Percentiles rank a stretch among this genome's conserved stretches.
Conservation (phyloP, 768 basidiomycete genomes). For the Cystobasidium onofrii region DNA sequence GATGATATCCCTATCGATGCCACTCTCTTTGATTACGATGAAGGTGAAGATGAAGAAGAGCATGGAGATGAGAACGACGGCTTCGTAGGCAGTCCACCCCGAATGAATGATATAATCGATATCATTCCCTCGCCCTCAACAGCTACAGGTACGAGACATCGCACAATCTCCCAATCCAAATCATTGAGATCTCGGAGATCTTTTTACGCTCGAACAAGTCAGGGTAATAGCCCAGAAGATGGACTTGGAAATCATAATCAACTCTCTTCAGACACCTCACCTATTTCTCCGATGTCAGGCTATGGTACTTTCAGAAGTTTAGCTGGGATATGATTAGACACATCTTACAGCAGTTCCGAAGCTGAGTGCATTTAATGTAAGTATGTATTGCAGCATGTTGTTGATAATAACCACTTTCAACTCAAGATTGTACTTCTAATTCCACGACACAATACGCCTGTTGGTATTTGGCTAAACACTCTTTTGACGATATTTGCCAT, state of each 20-base stretch:
- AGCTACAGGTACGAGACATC: neutral
- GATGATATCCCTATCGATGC: conserved; percentile 24
- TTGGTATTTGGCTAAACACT: neutral
- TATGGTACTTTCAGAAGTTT: conserved; percentile 28
- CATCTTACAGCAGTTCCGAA: too few species aligned
- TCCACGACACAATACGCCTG: neutral
- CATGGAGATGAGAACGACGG: neutral
- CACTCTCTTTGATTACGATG: neutral
- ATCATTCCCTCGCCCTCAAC: conserved; percentile 28
- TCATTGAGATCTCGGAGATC: conserved; percentile 20
- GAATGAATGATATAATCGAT: conserved; percentile 16
- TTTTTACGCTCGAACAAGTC: neutral
- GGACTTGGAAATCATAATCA: conserved; percentile 1
- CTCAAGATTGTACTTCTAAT: neutral
- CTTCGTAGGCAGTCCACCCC: neutral
- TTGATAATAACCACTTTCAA: neutral
- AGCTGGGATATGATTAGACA: conserved; percentile 20
- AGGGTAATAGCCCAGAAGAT: conserved; percentile 14
- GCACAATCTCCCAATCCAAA: conserved; percentile 25
- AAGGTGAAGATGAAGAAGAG: neutral
- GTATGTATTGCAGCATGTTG: too few species aligned
- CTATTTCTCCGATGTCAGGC: conserved; percentile 1
- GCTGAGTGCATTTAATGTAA: too few species aligned
- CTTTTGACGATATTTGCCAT: neutral
- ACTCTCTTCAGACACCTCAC: neutral